Base-by-base conservation (phyloP, 192 early-diverging fungal genomes). In the Umbelopsis sp. region DNA sequence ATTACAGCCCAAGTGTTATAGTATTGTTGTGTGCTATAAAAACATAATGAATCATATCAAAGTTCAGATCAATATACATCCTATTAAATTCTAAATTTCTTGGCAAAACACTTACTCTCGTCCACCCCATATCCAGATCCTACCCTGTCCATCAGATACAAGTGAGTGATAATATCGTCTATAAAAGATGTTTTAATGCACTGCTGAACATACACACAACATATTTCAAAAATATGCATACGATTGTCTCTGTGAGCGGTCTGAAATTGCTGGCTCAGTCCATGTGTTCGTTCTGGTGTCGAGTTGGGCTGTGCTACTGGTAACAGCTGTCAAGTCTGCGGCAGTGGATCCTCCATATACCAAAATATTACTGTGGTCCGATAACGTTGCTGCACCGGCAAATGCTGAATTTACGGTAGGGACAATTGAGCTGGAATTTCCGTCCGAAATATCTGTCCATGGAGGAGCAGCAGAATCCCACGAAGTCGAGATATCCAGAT, bases 61-160 rank as follows among this genome's bases (percentile, higher is more conserved):
- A 25, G 41, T 1, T 21, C 31, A 43, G 4, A 10, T 34, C 7
- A 29, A 32, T 14, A 16, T 59, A 31, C 16, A 6, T 49, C 47
- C 1, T 17, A 4, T 49, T n/a, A 0, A 16, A 17, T 20, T 5
- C 10, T 49, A 9, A 5, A 4, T 49, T 4, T 16, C n/a, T 49
- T 16, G 5, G 1, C 47, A 32, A 29, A 10, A 8, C 51, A 22
- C 24, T 49, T 77, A 77, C 75, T 70, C 66, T 44, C 41, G 47
- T 14, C 75, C 75, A n/a, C 75, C 75, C 75, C 75, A 77, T 22
- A 77, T 29, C 75, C 75, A 77, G 14, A 69, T 56, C 34, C 66
- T 70, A n/a, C 75, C 75, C 32, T 72, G 70, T 16, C 49, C 59
- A 69, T 77, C 75, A 44, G 70, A 54, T 14, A 66, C 50, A 54